These are phyloP conservation scores for Leccinum broughii DNA, from an alignment of 768 basidiomycete genomes.

Conservation along the genomic window DNA sequence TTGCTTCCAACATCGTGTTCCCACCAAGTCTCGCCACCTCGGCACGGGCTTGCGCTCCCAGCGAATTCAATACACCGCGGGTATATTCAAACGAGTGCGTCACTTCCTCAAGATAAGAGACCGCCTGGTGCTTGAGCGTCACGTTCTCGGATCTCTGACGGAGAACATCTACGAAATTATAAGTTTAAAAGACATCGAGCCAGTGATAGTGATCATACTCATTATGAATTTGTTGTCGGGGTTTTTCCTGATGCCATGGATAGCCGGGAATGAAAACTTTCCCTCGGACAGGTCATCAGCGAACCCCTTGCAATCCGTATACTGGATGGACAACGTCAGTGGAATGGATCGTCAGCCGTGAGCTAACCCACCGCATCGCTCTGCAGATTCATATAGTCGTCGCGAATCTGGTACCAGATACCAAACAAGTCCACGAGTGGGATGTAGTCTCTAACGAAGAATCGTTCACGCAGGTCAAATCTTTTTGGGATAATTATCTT, in stretches of 20 bases:
- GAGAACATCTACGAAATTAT: constrained; percentile 65
- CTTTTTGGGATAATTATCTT: constrained; percentile 23
- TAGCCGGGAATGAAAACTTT: constrained; percentile 95
- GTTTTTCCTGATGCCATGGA: constrained; percentile 85
- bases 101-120: constrained; percentile 70
- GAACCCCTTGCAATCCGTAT: constrained; percentile 81
- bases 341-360: background rate
- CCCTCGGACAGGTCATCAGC: constrained; percentile 95
- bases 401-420: constrained; percentile 59
- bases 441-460: constrained; percentile 45
- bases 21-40: constrained; percentile 83
- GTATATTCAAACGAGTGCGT: constrained; percentile 92
- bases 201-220: constrained; percentile 50
- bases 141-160: constrained; percentile 84
- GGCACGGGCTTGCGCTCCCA: constrained; percentile 64
- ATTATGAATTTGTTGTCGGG: constrained; percentile 75
- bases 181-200: constrained; percentile 1
- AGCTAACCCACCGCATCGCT: constrained; percentile 19
- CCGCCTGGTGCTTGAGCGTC: constrained; percentile 77
- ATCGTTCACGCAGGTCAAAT: background rate
- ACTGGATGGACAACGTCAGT: constrained; percentile 44
- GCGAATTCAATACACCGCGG: constrained; percentile 56
- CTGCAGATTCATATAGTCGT: constrained; percentile 48
- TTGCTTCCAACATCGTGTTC: constrained; percentile 58
- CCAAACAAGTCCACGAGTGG: constrained; percentile 60